Evolutionary conservation across 345 rosid genomes (phyloP).

Genomic region (Physaria fendleri): DNA sequence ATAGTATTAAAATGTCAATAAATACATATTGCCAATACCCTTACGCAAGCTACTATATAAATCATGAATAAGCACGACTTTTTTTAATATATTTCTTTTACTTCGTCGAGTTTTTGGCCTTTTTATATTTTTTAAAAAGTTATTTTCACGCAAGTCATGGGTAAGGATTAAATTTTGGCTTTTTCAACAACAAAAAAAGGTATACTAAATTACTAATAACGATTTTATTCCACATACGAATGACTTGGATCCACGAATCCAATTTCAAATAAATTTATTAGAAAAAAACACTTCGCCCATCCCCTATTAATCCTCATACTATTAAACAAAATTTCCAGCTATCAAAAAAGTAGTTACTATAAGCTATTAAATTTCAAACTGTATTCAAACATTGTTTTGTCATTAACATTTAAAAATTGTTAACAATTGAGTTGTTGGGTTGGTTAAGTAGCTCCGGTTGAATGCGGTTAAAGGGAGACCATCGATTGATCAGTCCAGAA

Average conservation of each 20-base stretch:
- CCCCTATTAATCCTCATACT: not conserved
- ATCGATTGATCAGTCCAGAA: not conserved
- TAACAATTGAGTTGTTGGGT: not conserved
- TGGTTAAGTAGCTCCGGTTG: not conserved
- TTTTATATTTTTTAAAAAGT: not conserved
- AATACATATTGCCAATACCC: not conserved
- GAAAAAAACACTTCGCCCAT: not conserved
- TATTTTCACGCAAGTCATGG: constrained; percentile 7
- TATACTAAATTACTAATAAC: not conserved
- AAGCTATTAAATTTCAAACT: not conserved
- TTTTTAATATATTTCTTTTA: not conserved
- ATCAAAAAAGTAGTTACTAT: not conserved
- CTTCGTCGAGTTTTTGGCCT: constrained; percentile 17
- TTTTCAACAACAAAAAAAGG: constrained; percentile 14
- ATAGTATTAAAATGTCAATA: not conserved
- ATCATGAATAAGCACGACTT: not conserved
- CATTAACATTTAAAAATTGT: not conserved
- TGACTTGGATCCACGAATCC: constrained; percentile 30
- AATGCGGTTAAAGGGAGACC: not conserved
- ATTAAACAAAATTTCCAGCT: constrained; percentile 7
- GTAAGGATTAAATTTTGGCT: constrained; percentile 18
- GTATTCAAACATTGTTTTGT: not conserved
- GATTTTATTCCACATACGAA: constrained; percentile 10
- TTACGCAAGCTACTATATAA: not conserved
- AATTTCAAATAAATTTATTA: not conserved